Evolutionary conservation across 495 filamentous ascomycete species (phyloP), one percentile per base, ranked within the genome.

Genomic region (Aspergillus sclerotioniger): DNA sequence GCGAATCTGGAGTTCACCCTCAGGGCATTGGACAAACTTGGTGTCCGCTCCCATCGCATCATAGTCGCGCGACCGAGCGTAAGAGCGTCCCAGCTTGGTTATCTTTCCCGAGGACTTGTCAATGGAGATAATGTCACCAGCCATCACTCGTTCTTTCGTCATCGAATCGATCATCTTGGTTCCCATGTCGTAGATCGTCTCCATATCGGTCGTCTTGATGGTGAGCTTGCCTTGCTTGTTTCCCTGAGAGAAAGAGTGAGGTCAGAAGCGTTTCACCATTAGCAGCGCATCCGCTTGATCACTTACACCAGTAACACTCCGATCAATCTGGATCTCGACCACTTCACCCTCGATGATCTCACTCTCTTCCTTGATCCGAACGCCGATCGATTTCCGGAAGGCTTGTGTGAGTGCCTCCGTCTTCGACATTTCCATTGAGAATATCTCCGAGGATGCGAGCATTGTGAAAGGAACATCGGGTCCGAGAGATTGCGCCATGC

Each of bases 131-230:
- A 99, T 89, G 72, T 99, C 94, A 58, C 94, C 94, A 7, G 95
- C 95, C 84, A 96, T 96, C 45, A 99, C 90, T 54, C 93, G 91
- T 78, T 99, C 94, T 74, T 97, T 97, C 57, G 90, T 96, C 89
- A 99, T 96, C 41, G 91, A 89, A 64, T 99, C 95, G 61, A 99
- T 97, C 95, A 98, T 97, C 75, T 98, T 97, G 53, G 87, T 92
- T 41, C 94, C 94, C 90, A 98, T 94, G 63, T 98, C 94, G 80
- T 97, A 98, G 63, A 98, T 90, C 17, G 94, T 96, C 75, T 99
- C 94, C 94, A 99, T 99, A 68, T 99, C 95, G 63, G 93, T 96
- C 17, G 94, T 99, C 73, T 98, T 99, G 74, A 99, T 96, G 8
- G 94, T 99, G 61, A 99, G 88, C 73, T 98, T 99, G 63, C 94